These are phyloP conservation scores for Onygena corvina DNA, from an alignment of 2,329 filamentous ascomycete genomes.

Conservation along the genomic window DNA sequence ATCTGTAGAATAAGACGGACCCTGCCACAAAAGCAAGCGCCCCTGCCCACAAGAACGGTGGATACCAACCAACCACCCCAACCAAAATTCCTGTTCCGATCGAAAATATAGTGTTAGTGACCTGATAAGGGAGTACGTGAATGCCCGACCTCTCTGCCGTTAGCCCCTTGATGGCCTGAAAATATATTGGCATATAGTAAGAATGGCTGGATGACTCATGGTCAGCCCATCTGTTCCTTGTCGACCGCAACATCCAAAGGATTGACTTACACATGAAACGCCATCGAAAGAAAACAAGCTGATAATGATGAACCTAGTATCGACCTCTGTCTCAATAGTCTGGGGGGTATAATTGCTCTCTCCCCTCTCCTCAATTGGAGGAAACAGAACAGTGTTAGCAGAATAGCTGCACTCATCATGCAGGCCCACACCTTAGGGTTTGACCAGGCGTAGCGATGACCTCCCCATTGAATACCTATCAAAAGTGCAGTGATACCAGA, in stretches of 20 bases:
- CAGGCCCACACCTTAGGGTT: constrained; percentile 17
- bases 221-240: no score
- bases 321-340: constrained; percentile 16
- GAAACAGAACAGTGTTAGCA: constrained; percentile 14
- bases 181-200: constrained; percentile 24
- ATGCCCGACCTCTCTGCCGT: constrained; percentile 27
- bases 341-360: constrained; percentile 22
- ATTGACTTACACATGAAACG: constrained; percentile 8
- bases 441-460: constrained; percentile 17
- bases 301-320: constrained; percentile 8
- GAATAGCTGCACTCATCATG: constrained; percentile 15
- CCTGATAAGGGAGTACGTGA: constrained; percentile 27
- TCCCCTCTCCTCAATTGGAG: constrained; percentile 9
- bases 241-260: no score
- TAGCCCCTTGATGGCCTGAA: constrained; percentile 34
- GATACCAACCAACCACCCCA: constrained; percentile 15
- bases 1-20: constrained; percentile 21
- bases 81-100: constrained; percentile 11
- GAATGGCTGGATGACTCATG: neutral
- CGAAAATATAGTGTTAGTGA: constrained; percentile 19
- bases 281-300: constrained; percentile 9
- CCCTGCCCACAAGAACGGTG: constrained; percentile 16
- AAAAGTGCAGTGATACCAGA: constrained; percentile 17
- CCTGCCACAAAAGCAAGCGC: constrained; percentile 19
- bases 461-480: constrained; percentile 21